Conservation (phyloP, 441 rosid species). For the Manihot esculenta region DNA sequence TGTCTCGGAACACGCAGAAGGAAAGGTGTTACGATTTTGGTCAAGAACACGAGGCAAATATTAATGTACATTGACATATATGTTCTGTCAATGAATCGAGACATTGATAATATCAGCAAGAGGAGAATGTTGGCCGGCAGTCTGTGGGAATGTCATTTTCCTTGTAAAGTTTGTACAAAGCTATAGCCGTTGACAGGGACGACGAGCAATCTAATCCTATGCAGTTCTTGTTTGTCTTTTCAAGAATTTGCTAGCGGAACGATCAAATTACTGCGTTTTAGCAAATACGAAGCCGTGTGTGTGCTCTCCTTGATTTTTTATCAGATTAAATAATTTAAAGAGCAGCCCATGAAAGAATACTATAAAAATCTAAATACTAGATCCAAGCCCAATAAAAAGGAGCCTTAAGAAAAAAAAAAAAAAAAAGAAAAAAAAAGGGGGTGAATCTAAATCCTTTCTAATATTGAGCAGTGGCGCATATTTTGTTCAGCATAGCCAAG, state of each 20-base stretch:
- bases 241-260: background rate
- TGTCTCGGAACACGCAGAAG: background rate
- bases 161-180: background rate
- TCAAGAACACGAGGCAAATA: background rate
- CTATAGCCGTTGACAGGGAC: background rate
- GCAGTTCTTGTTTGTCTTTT: slow-evolving; percentile 15
- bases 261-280: background rate
- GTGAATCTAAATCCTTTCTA: too few relatives aligned
- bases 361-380: too few relatives aligned
- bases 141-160: slow-evolving; percentile 7
- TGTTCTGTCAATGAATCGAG: background rate
- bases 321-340: too few relatives aligned
- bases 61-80: background rate
- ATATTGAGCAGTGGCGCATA: too few relatives aligned
- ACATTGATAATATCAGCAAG: slow-evolving; percentile 29
- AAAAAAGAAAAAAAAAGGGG: too few relatives aligned
- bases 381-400: too few relatives aligned
- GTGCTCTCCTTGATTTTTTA: too few relatives aligned
- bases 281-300: too few relatives aligned
- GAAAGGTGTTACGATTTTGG: background rate
- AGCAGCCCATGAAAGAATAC: too few relatives aligned
- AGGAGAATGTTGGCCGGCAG: slow-evolving; percentile 36
- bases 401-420: too few relatives aligned
- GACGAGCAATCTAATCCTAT: background rate
- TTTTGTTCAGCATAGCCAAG: too few relatives aligned